Evolutionary conservation across 2,329 filamentous ascomycete species (phyloP).

Genomic region (Hypomyces perniciosus): DNA sequence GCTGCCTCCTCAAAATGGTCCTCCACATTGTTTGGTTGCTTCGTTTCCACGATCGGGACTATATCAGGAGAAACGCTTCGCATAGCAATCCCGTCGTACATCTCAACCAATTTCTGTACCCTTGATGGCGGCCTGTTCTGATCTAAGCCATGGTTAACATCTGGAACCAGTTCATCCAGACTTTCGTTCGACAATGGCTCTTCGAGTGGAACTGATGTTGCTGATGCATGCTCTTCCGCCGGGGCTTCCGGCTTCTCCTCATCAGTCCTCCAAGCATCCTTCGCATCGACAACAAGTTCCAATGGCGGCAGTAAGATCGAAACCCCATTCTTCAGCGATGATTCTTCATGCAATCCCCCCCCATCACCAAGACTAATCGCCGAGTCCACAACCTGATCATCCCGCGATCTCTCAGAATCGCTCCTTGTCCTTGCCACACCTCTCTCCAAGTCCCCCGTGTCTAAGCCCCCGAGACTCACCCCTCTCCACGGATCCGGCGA

Average conservation of each 20-base stretch:
- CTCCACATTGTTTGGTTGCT: neutral
- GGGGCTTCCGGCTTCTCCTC: neutral
- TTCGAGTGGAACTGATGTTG: slow-evolving; percentile 5
- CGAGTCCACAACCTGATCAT: slow-evolving; percentile 24
- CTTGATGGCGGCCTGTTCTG: slow-evolving; percentile 33
- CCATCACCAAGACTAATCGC: slow-evolving; percentile 23
- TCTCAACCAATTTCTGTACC: slow-evolving; percentile 45
- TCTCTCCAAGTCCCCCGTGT: slow-evolving; percentile 22
- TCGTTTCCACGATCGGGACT: neutral
- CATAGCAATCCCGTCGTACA: slow-evolving; percentile 41
- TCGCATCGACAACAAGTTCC: neutral
- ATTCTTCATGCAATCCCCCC: neutral
- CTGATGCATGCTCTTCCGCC: neutral
- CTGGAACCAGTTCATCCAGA: neutral
- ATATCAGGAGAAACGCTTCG: slow-evolving; percentile 11
- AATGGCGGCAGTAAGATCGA: neutral
- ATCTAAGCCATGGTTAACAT: neutral
- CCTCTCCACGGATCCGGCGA: slow-evolving; percentile 25
- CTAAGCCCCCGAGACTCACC: slow-evolving; percentile 13
- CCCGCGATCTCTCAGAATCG: slow-evolving; percentile 13
- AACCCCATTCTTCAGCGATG: neutral
- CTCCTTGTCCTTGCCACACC: slow-evolving; percentile 8
- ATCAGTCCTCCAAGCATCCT: neutral
- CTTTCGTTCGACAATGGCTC: neutral
- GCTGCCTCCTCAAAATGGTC: neutral